Conservation (phyloP, 1,284 basidiomycete genomes). For the Mixia osmundae region DNA sequence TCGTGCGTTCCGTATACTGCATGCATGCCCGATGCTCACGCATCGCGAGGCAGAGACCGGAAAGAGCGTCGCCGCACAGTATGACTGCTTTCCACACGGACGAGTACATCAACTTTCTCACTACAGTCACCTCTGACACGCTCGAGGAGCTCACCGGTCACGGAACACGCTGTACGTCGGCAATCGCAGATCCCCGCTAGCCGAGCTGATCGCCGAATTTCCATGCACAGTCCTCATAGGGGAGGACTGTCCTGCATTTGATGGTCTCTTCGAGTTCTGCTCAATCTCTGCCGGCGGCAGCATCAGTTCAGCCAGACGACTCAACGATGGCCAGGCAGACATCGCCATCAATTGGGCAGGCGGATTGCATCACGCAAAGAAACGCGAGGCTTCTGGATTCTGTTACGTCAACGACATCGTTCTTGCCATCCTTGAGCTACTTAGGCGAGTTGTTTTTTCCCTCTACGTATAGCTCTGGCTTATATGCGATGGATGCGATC, state of each 20-base stretch:
- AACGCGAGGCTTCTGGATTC: conserved; percentile 83
- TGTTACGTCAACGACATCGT: conserved; percentile 90
- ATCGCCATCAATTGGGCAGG: conserved; percentile 96
- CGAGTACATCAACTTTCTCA: conserved; percentile 84
- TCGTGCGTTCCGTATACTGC: no score
- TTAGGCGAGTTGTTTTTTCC: conserved; percentile 32
- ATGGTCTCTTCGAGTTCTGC: conserved; percentile 92
- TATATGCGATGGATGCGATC: not conserved
- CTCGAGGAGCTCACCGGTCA: conserved; percentile 58
- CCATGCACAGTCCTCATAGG: conserved; percentile 45
- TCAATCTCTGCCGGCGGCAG: conserved; percentile 78
- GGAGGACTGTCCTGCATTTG: conserved; percentile 90
- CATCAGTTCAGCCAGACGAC: conserved; percentile 51
- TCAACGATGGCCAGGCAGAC: conserved; percentile 62
- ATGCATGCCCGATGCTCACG: no score
- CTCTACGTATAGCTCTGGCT: not conserved
- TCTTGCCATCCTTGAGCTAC: conserved; percentile 62
- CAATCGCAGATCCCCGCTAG: not conserved
- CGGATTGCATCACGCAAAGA: conserved; percentile 93
- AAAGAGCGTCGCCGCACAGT: conserved; percentile 49
- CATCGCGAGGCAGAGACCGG: conserved; percentile 52
- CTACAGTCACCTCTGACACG: conserved; percentile 68
- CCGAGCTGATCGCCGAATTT: not conserved
- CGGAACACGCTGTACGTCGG: conserved; percentile 51
- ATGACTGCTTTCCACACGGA: conserved; percentile 93